Conservation (phyloP, 1,284 basidiomycete genomes). For the Coriolopsis trogii region DNA sequence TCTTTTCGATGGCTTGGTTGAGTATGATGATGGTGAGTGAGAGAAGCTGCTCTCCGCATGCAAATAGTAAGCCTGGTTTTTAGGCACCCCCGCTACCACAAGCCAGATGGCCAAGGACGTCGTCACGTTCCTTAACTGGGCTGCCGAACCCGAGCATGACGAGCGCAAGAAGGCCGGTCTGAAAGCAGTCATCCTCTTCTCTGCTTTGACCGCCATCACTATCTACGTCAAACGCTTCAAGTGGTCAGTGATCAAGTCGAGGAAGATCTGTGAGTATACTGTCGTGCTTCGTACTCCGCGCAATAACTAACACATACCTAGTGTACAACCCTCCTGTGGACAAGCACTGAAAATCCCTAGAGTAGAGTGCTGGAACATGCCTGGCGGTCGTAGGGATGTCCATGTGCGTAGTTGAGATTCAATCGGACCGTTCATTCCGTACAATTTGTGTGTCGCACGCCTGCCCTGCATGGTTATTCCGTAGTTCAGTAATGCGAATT, state of each 20-base stretch:
- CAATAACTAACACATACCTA: conserved; percentile 24
- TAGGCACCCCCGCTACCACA: conserved; percentile 94
- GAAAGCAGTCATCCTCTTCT: conserved; percentile 91
- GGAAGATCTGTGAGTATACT: conserved; percentile 79
- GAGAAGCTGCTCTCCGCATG: too few species aligned
- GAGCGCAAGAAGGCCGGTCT: conserved; percentile 96
- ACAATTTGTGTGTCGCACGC: conserved; percentile 1
- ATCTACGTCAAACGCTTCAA: conserved; percentile 96
- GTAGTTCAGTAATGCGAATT: conserved; percentile 18
- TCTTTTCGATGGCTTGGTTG: conserved; percentile 93
- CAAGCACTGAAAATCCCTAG: conserved; percentile 33
- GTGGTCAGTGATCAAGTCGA: conserved; percentile 90
- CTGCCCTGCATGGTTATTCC: background rate
- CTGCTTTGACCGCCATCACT: conserved; percentile 78
- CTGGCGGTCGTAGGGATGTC: conserved; percentile 14
- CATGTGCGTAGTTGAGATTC: conserved; percentile 21
- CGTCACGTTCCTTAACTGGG: conserved; percentile 92
- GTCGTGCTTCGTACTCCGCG: background rate
- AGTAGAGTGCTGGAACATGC: conserved; percentile 20
- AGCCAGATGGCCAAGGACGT: conserved; percentile 99
- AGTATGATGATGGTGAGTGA: conserved; percentile 85
- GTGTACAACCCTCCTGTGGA: conserved; percentile 57
- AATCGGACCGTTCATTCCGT: conserved; percentile 21
- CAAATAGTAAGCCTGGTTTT: background rate
- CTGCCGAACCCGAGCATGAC: conserved; percentile 97